phyloP scores from a whole-genome alignment of 306 rosid genomes.

The Lathyrus oleraceus region DNA sequence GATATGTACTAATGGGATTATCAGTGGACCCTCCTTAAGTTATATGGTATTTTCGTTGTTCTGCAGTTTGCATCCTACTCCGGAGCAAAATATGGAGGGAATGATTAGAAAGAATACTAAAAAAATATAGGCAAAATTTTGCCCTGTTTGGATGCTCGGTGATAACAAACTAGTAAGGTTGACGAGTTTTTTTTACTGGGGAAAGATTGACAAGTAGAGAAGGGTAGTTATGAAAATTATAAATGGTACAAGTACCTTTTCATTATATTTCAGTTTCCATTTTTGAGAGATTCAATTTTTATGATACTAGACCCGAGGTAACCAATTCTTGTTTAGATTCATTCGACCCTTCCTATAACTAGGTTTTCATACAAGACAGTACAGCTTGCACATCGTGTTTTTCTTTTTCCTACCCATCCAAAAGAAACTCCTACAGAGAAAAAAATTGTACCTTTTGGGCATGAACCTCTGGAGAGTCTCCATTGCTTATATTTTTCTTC shows the following conservation, averaged over 20 bases:
- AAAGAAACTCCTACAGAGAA: slow-evolving; percentile 12
- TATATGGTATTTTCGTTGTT: slow-evolving; percentile 7
- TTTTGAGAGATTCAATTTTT: slow-evolving; percentile 1
- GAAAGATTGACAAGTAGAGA: slow-evolving; percentile 23
- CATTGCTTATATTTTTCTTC: slow-evolving; percentile 64
- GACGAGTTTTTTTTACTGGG: neutral
- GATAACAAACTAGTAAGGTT: neutral
- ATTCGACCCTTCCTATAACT: slow-evolving; percentile 6
- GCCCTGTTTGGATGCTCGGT: slow-evolving; percentile 15
- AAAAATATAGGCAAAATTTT: neutral
- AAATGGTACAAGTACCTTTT: slow-evolving; percentile 5
- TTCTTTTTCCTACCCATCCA: slow-evolving; percentile 19
- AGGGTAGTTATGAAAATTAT: slow-evolving; percentile 1
- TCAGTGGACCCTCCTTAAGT: neutral
- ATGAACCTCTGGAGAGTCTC: slow-evolving; percentile 85
- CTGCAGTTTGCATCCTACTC: neutral
- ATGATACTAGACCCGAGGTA: slow-evolving; percentile 1
- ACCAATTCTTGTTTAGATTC: slow-evolving; percentile 5
- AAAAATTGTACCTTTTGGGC: slow-evolving; percentile 73
- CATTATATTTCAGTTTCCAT: slow-evolving; percentile 22
- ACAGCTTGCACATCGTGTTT: slow-evolving; percentile 18
- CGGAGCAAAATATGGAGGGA: slow-evolving; percentile 9
- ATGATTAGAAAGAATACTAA: neutral
- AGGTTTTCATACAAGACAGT: neutral
- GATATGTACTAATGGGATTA: slow-evolving; percentile 14